Base-by-base conservation (phyloP, 1,139 yeast species). In the Lodderomyces parapsilosis region DNA sequence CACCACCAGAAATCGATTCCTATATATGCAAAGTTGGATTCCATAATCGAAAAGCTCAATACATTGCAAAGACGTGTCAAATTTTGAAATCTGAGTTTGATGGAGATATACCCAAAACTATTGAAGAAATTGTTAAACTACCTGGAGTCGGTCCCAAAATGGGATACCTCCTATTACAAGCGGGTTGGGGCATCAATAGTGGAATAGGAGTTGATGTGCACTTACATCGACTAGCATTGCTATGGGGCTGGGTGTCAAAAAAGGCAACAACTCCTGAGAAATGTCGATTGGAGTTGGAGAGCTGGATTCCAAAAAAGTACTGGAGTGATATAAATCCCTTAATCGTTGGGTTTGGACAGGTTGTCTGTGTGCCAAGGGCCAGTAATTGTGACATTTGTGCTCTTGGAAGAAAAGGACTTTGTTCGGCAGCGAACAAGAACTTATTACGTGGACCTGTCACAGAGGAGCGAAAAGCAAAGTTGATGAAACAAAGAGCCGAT, bases 91-190 rank as follows among this genome's bases (percentile, higher is more conserved):
- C 74, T 2, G 56, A 75, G 14, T 80, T 74, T 56, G 64, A 68
- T 15, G 83, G 83, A 7, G 97, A 90, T 55, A 75, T 91, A 1
- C 93, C 93, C 0, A 64, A 76, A 13, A 80, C 83, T 0, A 75
- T 89, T 10, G 81, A 76, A 8, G 91, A 84, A 1, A 71, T 90
- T 45, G 73, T 79, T 2, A 63, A 75, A 0, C 64, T 91, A 30
- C 97, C 97, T 0, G 99, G 99, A 0, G 96, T 91, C 1, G 99
- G 99, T 0, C 96, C 96, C 9, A 91, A 91, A 59, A 91, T 91
- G 98, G 96, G 96, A 0, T 86, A 79, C 59, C 64, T 91, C 28
- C 72, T 91, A 2, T 66, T 89, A 50, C 96, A 89, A 54, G 76
- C 81, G 35, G 96, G 94, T 0, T 90, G 96, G 96, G 68, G 74